Conservation (phyloP, 352 stramenopile genomes). For the Globisporangium paroecandrum region DNA sequence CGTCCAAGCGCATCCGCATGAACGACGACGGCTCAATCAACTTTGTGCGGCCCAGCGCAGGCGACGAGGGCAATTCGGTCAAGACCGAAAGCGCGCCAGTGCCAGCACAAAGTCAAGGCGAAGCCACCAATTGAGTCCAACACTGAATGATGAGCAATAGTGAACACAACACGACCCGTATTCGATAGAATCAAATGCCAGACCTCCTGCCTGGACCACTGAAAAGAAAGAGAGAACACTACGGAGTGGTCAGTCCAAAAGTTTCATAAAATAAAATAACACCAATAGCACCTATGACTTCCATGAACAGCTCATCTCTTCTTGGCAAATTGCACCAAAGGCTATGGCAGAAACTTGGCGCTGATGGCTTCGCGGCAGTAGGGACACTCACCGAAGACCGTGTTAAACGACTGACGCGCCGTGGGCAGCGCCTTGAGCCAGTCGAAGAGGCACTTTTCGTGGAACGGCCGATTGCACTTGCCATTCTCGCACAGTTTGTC, state of each 20-base stretch:
- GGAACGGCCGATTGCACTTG: conserved; percentile 83
- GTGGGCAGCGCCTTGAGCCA: conserved; percentile 88
- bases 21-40: conserved; percentile 66
- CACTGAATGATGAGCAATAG: not conserved
- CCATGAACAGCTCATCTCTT: not conserved
- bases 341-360: conserved; percentile 52
- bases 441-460: conserved; percentile 85
- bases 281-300: not conserved
- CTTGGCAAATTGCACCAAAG: not conserved
- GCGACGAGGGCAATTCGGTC: not conserved
- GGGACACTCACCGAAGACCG: conserved; percentile 87
- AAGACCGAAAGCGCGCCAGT: not conserved
- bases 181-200: not conserved
- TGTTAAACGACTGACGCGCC: conserved; percentile 87
- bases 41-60: conserved; percentile 30
- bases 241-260: not conserved
- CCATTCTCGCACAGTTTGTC: conserved; percentile 84
- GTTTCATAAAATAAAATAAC: not conserved
- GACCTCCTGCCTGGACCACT: not conserved
- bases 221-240: not conserved
- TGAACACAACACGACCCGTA: not conserved
- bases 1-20: conserved; percentile 50
- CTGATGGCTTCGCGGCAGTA: conserved; percentile 89
- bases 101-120: not conserved
- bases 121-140: not conserved